Conservation (phyloP, 73 alveolate species). For the Tetrahymena thermophila region DNA sequence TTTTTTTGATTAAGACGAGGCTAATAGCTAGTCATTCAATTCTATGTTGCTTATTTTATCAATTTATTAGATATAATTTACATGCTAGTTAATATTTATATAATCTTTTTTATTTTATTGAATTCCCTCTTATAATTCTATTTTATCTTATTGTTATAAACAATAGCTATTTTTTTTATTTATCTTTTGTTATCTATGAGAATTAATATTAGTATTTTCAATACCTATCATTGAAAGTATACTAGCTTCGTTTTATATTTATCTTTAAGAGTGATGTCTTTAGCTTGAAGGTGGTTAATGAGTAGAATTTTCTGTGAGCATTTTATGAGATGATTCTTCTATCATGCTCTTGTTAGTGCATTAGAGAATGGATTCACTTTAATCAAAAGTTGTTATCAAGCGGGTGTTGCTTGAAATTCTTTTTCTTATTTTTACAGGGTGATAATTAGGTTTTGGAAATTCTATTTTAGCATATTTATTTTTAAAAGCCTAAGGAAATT, state of each 20-base stretch:
- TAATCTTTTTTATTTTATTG: background rate
- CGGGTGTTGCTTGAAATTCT: background rate
- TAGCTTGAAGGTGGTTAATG: background rate
- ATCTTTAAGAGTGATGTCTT: background rate
- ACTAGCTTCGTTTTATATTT: background rate
- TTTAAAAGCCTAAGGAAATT: background rate
- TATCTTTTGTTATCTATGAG: background rate
- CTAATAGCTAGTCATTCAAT: background rate
- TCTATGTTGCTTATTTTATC: background rate
- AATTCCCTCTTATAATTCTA: background rate
- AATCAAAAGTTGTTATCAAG: background rate
- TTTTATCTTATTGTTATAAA: background rate
- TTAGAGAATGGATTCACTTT: background rate
- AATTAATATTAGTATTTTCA: background rate
- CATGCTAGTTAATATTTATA: background rate
- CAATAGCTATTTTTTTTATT: background rate
- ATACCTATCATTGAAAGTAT: background rate
- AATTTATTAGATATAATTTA: background rate
- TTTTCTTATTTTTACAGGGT: background rate
- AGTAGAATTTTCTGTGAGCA: background rate
- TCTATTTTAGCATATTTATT: background rate
- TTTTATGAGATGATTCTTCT: background rate
- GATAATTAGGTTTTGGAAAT: background rate
- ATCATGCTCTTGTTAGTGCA: background rate
- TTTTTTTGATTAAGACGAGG: background rate